Base-by-base conservation (phyloP, 352 stramenopile genomes). In the Phytopythium chamaehyphon region DNA sequence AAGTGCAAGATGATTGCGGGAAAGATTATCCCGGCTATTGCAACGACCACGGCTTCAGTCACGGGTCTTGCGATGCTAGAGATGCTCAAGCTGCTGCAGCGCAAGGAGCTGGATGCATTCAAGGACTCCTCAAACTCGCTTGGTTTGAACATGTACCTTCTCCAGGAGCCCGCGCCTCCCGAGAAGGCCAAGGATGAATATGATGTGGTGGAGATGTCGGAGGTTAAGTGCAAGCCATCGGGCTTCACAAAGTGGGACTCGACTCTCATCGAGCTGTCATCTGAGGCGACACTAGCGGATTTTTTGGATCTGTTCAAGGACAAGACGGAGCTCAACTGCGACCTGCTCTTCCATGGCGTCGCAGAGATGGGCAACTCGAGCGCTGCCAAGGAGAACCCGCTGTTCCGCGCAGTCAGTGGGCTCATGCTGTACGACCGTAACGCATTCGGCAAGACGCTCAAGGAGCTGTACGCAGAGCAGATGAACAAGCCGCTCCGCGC, bases 1-100 rank as follows among this genome's bases (percentile, higher is more conserved):
- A 93, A 90, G 56, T 91, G 96, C 65, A 99, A 99, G 76, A 98
- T 98, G 64, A 99, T 99, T 59, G 97, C 97, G 9, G 97, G 97
- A 40, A 99, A 99, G 71, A 99, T 99, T 61, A 98, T 99, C 59
- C 97, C 97, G 15, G 97, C 97, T 22, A 99, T 99, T 76, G 97
- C 97, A 15, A 99, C 97, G n/a, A 99, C 97, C 10, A 99, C 99
- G 65, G 97, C 97, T 16, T 99, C 98, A 47, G 97, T 98, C 45
- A 98, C 97, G 2, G 97, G 96, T 9, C 68, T 99, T 47, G 95
- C 98, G 63, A 97, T 99, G 63, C 57, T 94, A 4, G 76, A 95
- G 61, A 79, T 96, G 76, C 76, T 95, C 47, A 96, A 96, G 69
- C 55, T 94, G 28, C 52, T 97, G 18, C 85, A 96, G 65, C 72